Evolutionary conservation across 1,139 yeast genomes (phyloP).

Genomic region (Debaryomyces singareniensis): DNA sequence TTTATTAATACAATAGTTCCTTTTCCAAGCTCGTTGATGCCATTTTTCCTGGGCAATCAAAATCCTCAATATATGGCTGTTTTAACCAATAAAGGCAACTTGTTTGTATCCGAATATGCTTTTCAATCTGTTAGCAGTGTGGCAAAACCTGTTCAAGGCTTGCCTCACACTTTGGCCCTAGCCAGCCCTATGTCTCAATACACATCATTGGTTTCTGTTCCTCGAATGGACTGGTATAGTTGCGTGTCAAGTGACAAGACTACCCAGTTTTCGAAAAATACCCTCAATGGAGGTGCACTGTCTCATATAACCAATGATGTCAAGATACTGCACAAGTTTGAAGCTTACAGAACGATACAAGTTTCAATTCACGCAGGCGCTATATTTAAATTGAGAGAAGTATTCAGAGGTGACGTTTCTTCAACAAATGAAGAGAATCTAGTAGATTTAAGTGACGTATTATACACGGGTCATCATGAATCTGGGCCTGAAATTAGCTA

Average conservation of each 20-base stretch:
- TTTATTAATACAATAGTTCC: constrained; percentile 24
- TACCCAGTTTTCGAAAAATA: constrained; percentile 27
- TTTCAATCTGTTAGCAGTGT: constrained; percentile 6
- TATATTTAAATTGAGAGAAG: constrained; percentile 71
- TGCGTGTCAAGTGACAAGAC: constrained; percentile 47
- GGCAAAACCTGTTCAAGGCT: constrained; percentile 7
- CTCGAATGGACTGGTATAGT: constrained; percentile 69
- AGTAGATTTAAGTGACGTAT: constrained; percentile 29
- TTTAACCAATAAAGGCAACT: constrained; percentile 50
- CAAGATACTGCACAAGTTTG: constrained; percentile 50
- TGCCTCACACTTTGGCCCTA: constrained; percentile 79
- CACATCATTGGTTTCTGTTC: constrained; percentile 49
- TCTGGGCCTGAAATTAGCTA: constrained; percentile 40
- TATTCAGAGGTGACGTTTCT: constrained; percentile 68
- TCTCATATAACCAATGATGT: constrained; percentile 28
- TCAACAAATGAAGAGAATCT: constrained; percentile 43
- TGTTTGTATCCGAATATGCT: constrained; percentile 23
- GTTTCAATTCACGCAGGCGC: constrained; percentile 85
- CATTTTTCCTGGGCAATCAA: constrained; percentile 66
- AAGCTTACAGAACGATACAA: constrained; percentile 51
- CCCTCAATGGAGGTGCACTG: constrained; percentile 78
- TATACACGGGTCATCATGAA: constrained; percentile 23
- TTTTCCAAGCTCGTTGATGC: constrained; percentile 33
- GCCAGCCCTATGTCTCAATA: constrained; percentile 67
- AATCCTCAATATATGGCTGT: constrained; percentile 58